Conservation (phyloP, 179 eudicot species). For the Heliamphora ciliata region DNA sequence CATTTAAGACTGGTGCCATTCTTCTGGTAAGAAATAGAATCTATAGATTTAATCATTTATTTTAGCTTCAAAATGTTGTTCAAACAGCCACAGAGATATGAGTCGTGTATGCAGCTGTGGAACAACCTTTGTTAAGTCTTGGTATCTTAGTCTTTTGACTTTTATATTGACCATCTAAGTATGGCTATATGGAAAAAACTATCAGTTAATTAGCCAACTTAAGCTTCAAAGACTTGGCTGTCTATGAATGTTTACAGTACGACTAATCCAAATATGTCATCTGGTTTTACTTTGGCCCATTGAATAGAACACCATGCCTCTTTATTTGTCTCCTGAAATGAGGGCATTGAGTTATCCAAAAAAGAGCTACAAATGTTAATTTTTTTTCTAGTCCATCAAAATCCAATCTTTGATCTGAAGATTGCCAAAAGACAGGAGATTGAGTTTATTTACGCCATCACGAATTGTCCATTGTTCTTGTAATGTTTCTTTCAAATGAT, state of each 20-base stretch:
- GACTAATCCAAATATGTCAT: neutral
- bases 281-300: neutral
- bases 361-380: too few relatives aligned
- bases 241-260: neutral
- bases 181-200: neutral
- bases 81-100: neutral
- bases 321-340: neutral
- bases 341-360: neutral
- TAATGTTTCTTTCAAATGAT: too few relatives aligned
- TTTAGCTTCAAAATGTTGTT: neutral
- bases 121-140: neutral
- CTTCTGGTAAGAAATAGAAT: slow-evolving; percentile 54
- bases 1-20: slow-evolving; percentile 94
- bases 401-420: neutral
- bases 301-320: too few relatives aligned
- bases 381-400: neutral
- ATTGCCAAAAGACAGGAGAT: neutral
- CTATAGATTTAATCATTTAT: neutral
- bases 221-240: neutral
- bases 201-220: neutral
- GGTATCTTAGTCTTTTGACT: neutral
- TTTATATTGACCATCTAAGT: neutral
- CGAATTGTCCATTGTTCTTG: too few relatives aligned
- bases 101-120: neutral
- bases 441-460: too few relatives aligned